phyloP scores from a whole-genome alignment of 1,139 yeast genomes.

The Pichia terricola region DNA sequence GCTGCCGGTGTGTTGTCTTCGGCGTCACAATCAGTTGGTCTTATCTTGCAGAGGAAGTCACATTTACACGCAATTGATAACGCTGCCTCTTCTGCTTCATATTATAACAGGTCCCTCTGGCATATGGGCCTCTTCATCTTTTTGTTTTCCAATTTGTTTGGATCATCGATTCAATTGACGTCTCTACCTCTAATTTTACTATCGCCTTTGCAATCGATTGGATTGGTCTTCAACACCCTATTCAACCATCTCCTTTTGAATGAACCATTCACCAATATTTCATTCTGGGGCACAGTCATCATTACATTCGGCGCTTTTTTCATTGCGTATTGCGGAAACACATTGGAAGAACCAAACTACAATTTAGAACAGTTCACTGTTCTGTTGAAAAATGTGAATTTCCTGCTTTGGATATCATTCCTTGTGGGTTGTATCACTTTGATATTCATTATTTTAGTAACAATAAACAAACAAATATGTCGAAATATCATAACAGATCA shows the following conservation, averaged over 20 bases:
- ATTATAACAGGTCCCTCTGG: constrained; percentile 61
- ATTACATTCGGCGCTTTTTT: constrained; percentile 69
- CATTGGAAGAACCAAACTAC: constrained; percentile 43
- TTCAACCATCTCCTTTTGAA: constrained; percentile 61
- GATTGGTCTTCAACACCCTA: constrained; percentile 74
- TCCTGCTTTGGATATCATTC: constrained; percentile 36
- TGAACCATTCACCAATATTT: constrained; percentile 53
- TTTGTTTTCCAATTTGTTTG: constrained; percentile 65
- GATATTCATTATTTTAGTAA: constrained; percentile 20
- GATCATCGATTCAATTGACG: constrained; percentile 75
- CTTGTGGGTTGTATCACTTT: constrained; percentile 25
- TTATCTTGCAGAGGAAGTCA: constrained; percentile 76
- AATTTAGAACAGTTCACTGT: constrained; percentile 36
- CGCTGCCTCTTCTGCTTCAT: constrained; percentile 24
- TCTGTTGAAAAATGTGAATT: constrained; percentile 31
- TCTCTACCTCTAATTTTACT: constrained; percentile 73
- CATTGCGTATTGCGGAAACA: constrained; percentile 67
- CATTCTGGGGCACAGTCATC: constrained; percentile 56
- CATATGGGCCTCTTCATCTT: constrained; percentile 63
- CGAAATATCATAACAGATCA: not conserved
- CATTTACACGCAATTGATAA: constrained; percentile 37
- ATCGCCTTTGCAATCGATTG: constrained; percentile 80
- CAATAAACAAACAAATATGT: constrained; percentile 9
- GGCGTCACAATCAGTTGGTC: constrained; percentile 74
- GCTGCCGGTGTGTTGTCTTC: constrained; percentile 69